Conservation (phyloP, 192 early-diverging fungal species). For the Entomortierella beljakovae region DNA sequence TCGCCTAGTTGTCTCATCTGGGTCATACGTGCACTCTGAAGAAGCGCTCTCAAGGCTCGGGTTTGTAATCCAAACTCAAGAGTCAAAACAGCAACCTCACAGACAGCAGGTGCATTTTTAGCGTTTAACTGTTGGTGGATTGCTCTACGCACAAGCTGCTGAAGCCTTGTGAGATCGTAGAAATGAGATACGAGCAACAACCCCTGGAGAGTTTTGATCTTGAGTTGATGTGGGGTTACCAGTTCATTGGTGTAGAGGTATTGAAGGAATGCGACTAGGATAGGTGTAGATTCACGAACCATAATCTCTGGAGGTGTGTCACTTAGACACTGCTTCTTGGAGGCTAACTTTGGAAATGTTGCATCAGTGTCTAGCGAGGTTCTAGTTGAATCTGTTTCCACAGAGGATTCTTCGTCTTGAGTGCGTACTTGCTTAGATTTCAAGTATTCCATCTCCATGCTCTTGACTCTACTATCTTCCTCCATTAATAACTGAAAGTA, state of each 20-base stretch:
- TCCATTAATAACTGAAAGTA: constrained; percentile 36
- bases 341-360: neutral
- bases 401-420: neutral
- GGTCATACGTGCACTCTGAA: constrained; percentile 27
- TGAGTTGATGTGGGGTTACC: constrained; percentile 29
- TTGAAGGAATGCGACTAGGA: constrained; percentile 45
- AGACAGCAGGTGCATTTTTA: constrained; percentile 30
- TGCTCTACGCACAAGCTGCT: constrained; percentile 28
- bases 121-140: constrained; percentile 33
- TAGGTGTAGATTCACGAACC: constrained; percentile 35
- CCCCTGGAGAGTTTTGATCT: constrained; percentile 37
- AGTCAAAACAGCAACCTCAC: constrained; percentile 42
- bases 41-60: constrained; percentile 26
- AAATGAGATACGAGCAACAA: constrained; percentile 26
- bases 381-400: neutral
- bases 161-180: constrained; percentile 48
- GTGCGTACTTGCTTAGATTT: neutral
- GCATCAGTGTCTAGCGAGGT: neutral
- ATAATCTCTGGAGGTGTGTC: constrained; percentile 13
- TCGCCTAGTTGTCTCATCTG: constrained; percentile 37
- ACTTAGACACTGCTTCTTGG: constrained; percentile 18
- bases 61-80: constrained; percentile 48
- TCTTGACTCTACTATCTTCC: constrained; percentile 9
- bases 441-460: neutral
- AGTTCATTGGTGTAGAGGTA: constrained; percentile 52